Conservation (phyloP, 2,329 filamentous ascomycete species). For the Sporothrix dimorphospora region DNA sequence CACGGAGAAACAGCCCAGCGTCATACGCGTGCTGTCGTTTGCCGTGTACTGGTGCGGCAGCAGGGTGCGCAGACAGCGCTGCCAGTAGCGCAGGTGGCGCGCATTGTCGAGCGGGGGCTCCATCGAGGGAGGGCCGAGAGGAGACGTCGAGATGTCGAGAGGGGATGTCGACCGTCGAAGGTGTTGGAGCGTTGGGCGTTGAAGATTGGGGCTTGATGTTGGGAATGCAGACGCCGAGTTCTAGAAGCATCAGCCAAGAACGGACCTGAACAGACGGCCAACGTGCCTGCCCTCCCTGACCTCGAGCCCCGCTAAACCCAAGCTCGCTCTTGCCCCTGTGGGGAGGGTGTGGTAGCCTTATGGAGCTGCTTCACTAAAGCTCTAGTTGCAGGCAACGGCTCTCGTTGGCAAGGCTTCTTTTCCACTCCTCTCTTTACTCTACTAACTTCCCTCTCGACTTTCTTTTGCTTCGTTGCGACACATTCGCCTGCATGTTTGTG, state of each 20-base stretch:
- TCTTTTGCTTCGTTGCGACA: neutral
- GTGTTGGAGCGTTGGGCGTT: neutral
- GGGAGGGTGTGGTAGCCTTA: neutral
- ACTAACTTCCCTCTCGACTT: neutral
- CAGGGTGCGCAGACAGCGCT: constrained; percentile 79
- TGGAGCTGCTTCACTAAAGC: constrained; percentile 1
- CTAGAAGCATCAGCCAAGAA: neutral
- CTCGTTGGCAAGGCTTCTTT: neutral
- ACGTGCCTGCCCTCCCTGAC: neutral
- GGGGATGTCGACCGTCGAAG: neutral
- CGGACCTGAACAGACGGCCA: neutral
- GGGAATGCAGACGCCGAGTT: neutral
- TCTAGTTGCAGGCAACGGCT: neutral
- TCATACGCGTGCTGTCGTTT: constrained; percentile 89
- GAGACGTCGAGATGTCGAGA: constrained; percentile 10
- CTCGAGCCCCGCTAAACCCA: neutral
- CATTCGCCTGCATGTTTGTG: neutral
- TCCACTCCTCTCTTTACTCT: neutral
- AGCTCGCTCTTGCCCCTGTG: neutral
- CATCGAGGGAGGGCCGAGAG: constrained; percentile 19
- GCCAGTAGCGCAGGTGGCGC: constrained; percentile 87
- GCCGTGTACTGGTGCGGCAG: constrained; percentile 83
- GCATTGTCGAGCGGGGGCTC: constrained; percentile 56
- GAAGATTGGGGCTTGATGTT: neutral
- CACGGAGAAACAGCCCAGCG: constrained; percentile 85